Conservation (phyloP, 192 early-diverging fungal species). For the Cetraspora pellucida region DNA sequence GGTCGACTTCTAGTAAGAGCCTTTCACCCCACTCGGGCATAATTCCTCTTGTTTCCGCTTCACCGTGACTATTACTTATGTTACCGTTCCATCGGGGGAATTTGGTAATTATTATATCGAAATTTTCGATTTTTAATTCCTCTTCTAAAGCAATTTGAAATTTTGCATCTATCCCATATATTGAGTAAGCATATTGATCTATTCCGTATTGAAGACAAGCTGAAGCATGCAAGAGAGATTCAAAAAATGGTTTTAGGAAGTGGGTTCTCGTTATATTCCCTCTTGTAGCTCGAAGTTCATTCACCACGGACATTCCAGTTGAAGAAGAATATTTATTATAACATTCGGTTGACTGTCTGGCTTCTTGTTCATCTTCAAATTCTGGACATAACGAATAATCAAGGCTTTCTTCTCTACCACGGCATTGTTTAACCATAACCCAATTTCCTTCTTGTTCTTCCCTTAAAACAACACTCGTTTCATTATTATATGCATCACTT, state of each 20-base stretch:
- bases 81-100: slow-evolving; percentile 30
- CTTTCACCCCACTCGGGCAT: slow-evolving; percentile 28
- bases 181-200: slow-evolving; percentile 54
- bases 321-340: background rate
- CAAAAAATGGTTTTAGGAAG: slow-evolving; percentile 25
- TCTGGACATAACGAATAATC: slow-evolving; percentile 34
- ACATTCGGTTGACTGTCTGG: background rate
- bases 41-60: background rate
- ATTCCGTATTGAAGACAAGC: slow-evolving; percentile 53
- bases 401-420: slow-evolving; percentile 26
- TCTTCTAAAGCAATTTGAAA: slow-evolving; percentile 50
- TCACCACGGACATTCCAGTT: background rate
- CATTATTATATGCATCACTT: background rate
- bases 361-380: background rate
- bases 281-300: background rate
- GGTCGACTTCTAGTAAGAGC: slow-evolving; percentile 16
- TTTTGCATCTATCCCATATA: slow-evolving; percentile 51
- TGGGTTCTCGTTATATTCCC: slow-evolving; percentile 18
- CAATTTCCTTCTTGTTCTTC: slow-evolving; percentile 35
- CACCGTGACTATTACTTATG: background rate
- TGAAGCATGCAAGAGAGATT: slow-evolving; percentile 33
- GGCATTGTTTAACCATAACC: slow-evolving; percentile 32
- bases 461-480: slow-evolving; percentile 24
- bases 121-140: slow-evolving; percentile 45
- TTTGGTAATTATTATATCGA: slow-evolving; percentile 8